Base-by-base conservation (phyloP, 2,329 filamentous ascomycete genomes). In the Calonectria hawksworthii region DNA sequence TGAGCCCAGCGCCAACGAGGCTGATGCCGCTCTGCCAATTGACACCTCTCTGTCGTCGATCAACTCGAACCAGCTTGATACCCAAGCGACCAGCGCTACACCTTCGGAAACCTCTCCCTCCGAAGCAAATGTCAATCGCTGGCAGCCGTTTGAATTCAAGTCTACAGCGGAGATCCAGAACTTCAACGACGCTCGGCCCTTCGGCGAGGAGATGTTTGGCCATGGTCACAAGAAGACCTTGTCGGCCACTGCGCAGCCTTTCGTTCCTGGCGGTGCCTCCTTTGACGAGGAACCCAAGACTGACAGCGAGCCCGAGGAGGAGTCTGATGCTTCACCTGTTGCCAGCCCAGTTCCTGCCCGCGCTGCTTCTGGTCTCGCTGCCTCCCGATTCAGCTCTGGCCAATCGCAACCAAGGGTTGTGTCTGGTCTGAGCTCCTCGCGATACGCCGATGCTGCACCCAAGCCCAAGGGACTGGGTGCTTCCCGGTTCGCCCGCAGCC, bases 231-330 rank as follows among this genome's bases (percentile, higher is more conserved):
- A 88, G 77, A 89, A 89, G 78, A 92, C 92, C 6, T 70, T 82
- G 14, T 96, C 94, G 44, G 93, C 94, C 5, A 89, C 92, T 21
- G 94, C 94, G 0, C 92, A 91, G 79, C 90, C 94, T 0, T 98
- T 97, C 82, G 89, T 88, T 6, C 89, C 90, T 18, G 85, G 87
- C 23, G 84, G 81, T 38, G 76, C 82, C 78, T 73, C 84, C 74
- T 79, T 81, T 47, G 72, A 82, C 34, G 79, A 80, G 1, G 76
- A 61, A 4, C 11, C 80, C 34, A 68, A 78, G 16, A 76, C 73
- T 13, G 78, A 79, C 26, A 61, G 72, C 4, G 69, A 76, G 6
- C 68, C 74, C 14, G 77, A 80, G n/a, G 77, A 76, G 11, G 73
- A 78, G n/a, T 74, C 75, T 10, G 77, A 80, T n/a, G 75, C 73